Evolutionary conservation across 1,139 yeast species (phyloP).

Genomic region (Pichia sp.): DNA sequence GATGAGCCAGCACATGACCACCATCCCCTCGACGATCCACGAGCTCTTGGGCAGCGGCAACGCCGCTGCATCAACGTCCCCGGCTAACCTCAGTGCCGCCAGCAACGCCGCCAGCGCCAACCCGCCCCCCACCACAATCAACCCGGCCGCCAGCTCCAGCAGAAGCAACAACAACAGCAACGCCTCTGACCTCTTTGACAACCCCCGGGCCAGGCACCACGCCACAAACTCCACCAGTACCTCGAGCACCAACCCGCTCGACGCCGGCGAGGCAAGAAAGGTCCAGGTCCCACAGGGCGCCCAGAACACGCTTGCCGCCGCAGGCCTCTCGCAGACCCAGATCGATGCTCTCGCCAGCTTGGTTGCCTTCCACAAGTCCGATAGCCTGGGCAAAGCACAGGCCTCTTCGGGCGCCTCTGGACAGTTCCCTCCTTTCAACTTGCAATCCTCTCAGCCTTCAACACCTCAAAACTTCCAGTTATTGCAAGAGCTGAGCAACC

Average conservation of each 20-base stretch:
- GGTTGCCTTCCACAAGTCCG: conserved; percentile 61
- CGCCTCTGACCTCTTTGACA: neutral
- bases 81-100: too few relatives aligned
- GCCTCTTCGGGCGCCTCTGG: neutral
- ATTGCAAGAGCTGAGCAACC: conserved; percentile 5
- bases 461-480: conserved; percentile 10
- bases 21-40: conserved; percentile 30
- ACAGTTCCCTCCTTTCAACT: neutral
- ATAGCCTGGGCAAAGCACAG: conserved; percentile 3
- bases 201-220: neutral
- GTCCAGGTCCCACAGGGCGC: conserved; percentile 74
- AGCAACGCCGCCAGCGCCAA: too few relatives aligned
- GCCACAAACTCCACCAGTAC: neutral
- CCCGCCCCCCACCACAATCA: neutral
- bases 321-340: conserved; percentile 63
- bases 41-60: conserved; percentile 21
- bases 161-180: conserved; percentile 1
- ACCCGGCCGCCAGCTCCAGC: conserved; percentile 7
- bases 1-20: conserved; percentile 17
- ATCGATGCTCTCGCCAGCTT: conserved; percentile 68
- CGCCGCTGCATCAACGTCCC: neutral
- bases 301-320: conserved; percentile 52
- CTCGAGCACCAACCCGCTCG: neutral
- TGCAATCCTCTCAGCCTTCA: conserved; percentile 5
- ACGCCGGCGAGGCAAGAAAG: conserved; percentile 20